Conservation (phyloP, 352 stramenopile genomes). For the Pythium dissotocum region DNA sequence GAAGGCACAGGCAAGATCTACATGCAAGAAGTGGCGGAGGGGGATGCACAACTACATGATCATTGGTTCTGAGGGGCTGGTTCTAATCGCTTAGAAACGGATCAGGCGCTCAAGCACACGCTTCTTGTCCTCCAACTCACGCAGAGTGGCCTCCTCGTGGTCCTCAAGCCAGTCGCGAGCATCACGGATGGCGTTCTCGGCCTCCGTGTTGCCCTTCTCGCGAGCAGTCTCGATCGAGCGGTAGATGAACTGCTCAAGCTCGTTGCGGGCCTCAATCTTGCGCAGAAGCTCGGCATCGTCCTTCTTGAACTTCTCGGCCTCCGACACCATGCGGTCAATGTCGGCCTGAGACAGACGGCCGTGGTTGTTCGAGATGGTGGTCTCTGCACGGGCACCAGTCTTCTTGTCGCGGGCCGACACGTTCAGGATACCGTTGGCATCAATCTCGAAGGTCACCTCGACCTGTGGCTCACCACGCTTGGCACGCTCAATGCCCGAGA, state of each 20-base stretch:
- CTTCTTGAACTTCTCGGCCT: conserved; percentile 52
- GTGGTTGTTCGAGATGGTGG: conserved; percentile 46
- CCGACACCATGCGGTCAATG: conserved; percentile 50
- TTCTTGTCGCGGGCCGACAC: conserved; percentile 76
- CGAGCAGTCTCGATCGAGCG: conserved; percentile 39
- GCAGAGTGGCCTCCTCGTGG: conserved; percentile 69
- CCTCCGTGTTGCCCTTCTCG: conserved; percentile 37
- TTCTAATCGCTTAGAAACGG: conserved; percentile 33
- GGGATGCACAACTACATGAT: conserved; percentile 32
- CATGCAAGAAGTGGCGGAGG: conserved; percentile 12
- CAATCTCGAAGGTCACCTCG: conserved; percentile 55
- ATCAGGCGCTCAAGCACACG: conserved; percentile 41
- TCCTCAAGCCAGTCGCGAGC: conserved; percentile 70
- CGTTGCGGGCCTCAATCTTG: conserved; percentile 49
- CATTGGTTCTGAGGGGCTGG: conserved; percentile 17
- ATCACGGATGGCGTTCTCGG: conserved; percentile 65
- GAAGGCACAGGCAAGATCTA: conserved; percentile 16
- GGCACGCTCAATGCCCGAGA: conserved; percentile 74
- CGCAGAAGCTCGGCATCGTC: conserved; percentile 43
- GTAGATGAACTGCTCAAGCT: conserved; percentile 47
- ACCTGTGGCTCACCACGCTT: conserved; percentile 81
- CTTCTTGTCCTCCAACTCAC: conserved; percentile 92
- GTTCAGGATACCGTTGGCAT: conserved; percentile 81
- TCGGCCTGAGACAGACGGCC: conserved; percentile 43
- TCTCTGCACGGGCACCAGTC: conserved; percentile 41